Evolutionary conservation across 345 rosid genomes (phyloP).

Genomic region (Ceriops tagal): DNA sequence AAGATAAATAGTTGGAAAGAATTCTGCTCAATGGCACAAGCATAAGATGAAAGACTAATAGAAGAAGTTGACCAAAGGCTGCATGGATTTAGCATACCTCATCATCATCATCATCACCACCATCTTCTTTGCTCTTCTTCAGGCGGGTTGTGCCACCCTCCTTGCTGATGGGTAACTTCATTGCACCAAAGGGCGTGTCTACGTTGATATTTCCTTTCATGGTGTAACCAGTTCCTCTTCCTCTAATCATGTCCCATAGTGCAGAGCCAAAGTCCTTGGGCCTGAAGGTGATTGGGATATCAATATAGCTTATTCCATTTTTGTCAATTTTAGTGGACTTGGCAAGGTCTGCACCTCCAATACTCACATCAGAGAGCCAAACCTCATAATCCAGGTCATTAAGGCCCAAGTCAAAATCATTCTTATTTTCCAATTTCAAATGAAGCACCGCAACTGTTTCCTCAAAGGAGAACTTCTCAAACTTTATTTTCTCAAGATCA

Average conservation of each 20-base stretch:
- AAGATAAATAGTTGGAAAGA: too few relatives aligned
- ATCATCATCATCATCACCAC: slow-evolving; percentile 58
- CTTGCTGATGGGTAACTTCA: slow-evolving; percentile 88
- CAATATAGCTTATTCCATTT: slow-evolving; percentile 54
- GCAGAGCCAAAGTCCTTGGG: slow-evolving; percentile 98
- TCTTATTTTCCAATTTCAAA: slow-evolving; percentile 75
- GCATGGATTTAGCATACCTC: slow-evolving; percentile 34
- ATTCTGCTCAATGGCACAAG: not conserved
- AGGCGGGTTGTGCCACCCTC: slow-evolving; percentile 88
- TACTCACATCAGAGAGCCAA: slow-evolving; percentile 68
- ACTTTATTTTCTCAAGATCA: slow-evolving; percentile 73
- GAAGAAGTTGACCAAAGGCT: not conserved
- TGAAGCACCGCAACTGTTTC: slow-evolving; percentile 87
- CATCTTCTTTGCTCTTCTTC: slow-evolving; percentile 75
- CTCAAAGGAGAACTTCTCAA: slow-evolving; percentile 77
- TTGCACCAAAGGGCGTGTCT: slow-evolving; percentile 89
- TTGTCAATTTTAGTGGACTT: slow-evolving; percentile 63
- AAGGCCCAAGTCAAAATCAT: slow-evolving; percentile 87
- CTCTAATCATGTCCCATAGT: slow-evolving; percentile 96
- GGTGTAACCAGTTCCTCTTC: slow-evolving; percentile 83
- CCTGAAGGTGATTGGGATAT: slow-evolving; percentile 73
- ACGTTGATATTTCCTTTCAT: slow-evolving; percentile 81
- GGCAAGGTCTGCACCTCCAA: slow-evolving; percentile 68
- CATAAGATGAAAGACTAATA: not conserved
- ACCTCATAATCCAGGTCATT: slow-evolving; percentile 77